Conservation (phyloP, 1,284 basidiomycete species). For the Pascua guehoae region DNA sequence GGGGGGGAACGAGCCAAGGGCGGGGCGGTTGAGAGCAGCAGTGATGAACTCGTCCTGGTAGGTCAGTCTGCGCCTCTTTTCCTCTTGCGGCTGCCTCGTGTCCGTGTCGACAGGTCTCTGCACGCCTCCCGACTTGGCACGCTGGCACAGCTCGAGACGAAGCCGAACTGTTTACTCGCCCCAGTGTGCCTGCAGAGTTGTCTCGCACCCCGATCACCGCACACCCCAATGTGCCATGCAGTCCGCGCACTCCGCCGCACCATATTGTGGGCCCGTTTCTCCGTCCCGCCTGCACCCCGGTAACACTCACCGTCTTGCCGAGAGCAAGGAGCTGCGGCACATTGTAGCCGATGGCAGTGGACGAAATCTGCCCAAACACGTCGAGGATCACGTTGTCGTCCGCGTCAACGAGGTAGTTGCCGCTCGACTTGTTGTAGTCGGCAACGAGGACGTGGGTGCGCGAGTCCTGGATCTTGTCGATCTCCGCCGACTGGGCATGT, state of each 20-base stretch:
- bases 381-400: conserved; percentile 57
- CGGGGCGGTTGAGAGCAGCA: conserved; percentile 52
- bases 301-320: conserved; percentile 35
- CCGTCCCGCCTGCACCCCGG: not conserved
- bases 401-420: conserved; percentile 56
- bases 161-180: no score
- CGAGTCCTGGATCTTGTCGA: conserved; percentile 26
- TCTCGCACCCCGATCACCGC: no score
- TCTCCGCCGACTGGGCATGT: conserved; percentile 17
- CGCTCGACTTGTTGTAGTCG: conserved; percentile 25
- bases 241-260: no score
- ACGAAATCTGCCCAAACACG: conserved; percentile 55
- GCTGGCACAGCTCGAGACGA: no score
- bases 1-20: conserved; percentile 56
- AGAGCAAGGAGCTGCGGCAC: conserved; percentile 52
- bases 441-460: conserved; percentile 22
- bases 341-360: conserved; percentile 54
- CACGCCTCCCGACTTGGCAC: no score
- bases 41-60: conserved; percentile 17
- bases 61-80: not conserved
- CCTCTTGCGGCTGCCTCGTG: no score
- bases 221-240: no score
- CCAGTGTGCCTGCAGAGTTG: no score
- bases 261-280: not conserved
- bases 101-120: no score